phyloP scores from a whole-genome alignment of 306 rosid genomes.

The Lagenaria siceraria region DNA sequence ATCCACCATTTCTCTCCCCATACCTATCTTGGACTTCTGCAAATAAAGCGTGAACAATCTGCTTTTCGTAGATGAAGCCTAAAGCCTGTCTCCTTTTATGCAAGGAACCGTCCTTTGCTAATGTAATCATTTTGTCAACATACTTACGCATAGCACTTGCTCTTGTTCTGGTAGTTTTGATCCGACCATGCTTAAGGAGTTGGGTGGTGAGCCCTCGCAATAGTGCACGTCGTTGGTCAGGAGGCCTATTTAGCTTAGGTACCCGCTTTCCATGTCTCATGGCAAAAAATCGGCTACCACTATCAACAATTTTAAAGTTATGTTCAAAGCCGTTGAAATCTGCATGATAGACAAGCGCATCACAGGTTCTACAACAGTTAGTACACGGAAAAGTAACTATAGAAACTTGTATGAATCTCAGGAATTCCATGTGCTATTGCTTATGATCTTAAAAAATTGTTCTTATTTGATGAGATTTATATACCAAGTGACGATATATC shows the following conservation, averaged over 20 bases:
- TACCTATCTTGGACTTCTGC: constrained; percentile 86
- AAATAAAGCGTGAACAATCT: constrained; percentile 88
- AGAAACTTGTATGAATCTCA: neutral
- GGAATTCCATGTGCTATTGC: neutral
- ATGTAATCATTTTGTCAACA: constrained; percentile 87
- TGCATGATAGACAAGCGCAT: constrained; percentile 20
- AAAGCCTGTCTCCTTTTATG: constrained; percentile 98
- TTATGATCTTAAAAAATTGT: neutral
- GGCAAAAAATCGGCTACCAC: constrained; percentile 60
- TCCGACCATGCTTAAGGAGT: constrained; percentile 86
- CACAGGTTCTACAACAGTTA: constrained; percentile 5
- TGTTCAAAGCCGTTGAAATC: constrained; percentile 38
- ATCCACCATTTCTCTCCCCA: constrained; percentile 90
- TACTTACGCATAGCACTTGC: constrained; percentile 93
- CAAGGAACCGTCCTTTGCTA: constrained; percentile 87
- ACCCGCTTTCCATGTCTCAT: constrained; percentile 91
- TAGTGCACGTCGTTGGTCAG: constrained; percentile 85
- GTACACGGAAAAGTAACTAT: neutral
- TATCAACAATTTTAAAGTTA: constrained; percentile 38
- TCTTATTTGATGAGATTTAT: neutral
- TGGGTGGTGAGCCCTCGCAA: constrained; percentile 89
- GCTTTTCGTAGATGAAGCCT: constrained; percentile 87
- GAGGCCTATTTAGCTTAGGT: constrained; percentile 92
- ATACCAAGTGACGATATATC: neutral
- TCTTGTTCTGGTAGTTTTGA: constrained; percentile 87